Base-by-base conservation (phyloP, 2,329 filamentous ascomycete genomes). In the Ophiocordyceps australis region DNA sequence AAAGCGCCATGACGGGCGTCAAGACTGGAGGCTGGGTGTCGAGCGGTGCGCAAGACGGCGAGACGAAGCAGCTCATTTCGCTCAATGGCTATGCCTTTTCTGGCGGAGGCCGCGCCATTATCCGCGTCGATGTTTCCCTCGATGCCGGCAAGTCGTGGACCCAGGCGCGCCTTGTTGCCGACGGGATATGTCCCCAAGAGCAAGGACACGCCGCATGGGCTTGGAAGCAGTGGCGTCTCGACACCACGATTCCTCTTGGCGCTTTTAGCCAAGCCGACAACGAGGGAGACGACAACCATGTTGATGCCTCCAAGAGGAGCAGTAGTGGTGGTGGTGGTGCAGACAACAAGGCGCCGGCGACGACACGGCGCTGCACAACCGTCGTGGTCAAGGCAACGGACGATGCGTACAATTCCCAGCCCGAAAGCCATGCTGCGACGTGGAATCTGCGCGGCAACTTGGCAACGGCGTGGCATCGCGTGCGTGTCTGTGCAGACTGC, bases 81-180 rank as follows among this genome's bases (percentile, higher is more conserved):
- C 41, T 75, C 5, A 55, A 60, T 26, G 74, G 74, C 1, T 79
- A 75, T 41, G 74, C 74, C 3, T 75, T 73, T 39, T 72, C 69
- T 1, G 74, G 74, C 16, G 74, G 73, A 23, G 74, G 74, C 2
- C 60, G 68, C 17, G 58, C 59, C 40, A 71, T 77, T 33, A 58
- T 72, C 23, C 64, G 73, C n/a, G 72, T 79, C 4, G 74, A 79
- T 35, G 52, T 77, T 17, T 71, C 63, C 30, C 50, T 70, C 17
- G 72, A 79, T 38, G 65, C 63, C 14, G 73, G 73, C 20, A 53
- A 51, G 28, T 66, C 60, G 2, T 78, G 73, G 73, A 59, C 65
- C 28, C 69, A 76, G 38, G 74, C 73, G 7, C 46, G 57, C 27
- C 54, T 76, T 14, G 42, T 72, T 2, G 56, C 64, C 27, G 63